phyloP scores from a whole-genome alignment of 257 asterid genomes.

The Nicotiana obtusifolia region DNA sequence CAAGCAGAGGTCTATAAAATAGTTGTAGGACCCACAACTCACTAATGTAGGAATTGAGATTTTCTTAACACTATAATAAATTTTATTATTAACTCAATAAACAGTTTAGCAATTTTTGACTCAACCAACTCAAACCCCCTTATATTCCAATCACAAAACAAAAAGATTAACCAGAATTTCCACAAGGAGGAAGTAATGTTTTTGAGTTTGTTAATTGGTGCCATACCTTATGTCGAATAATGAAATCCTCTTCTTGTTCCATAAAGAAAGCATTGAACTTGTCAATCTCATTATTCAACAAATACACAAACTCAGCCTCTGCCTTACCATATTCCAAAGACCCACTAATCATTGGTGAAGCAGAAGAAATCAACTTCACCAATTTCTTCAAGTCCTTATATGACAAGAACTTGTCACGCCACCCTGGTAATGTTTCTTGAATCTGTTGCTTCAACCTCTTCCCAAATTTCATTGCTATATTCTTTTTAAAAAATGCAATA shows the following conservation, averaged over 20 bases:
- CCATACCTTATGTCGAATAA: constrained; percentile 76
- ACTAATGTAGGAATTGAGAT: too few relatives aligned
- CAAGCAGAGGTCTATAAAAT: too few relatives aligned
- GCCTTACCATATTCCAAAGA: constrained; percentile 41
- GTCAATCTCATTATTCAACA: constrained; percentile 79
- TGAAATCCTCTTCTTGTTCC: constrained; percentile 91
- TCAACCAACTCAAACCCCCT: neutral
- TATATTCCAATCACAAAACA: neutral
- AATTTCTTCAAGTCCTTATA: constrained; percentile 81
- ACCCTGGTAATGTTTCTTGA: constrained; percentile 69
- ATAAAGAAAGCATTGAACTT: constrained; percentile 79
- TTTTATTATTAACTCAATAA: too few relatives aligned
- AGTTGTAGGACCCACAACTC: too few relatives aligned
- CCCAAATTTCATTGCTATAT: constrained; percentile 67
- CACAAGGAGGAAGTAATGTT: neutral
- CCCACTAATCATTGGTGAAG: constrained; percentile 31
- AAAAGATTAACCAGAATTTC: neutral
- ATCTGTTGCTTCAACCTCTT: constrained; percentile 78
- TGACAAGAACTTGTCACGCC: constrained; percentile 69
- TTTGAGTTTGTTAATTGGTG: neutral
- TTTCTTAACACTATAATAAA: too few relatives aligned
- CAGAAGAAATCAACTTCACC: constrained; percentile 45
- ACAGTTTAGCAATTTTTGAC: too few relatives aligned
- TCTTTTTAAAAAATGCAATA: neutral
- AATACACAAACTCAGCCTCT: constrained; percentile 56